Percentiles rank a stretch among this genome's conserved stretches.
Conservation (phyloP, 345 rosid genomes). For the Zanthoxylum bungeanum region DNA sequence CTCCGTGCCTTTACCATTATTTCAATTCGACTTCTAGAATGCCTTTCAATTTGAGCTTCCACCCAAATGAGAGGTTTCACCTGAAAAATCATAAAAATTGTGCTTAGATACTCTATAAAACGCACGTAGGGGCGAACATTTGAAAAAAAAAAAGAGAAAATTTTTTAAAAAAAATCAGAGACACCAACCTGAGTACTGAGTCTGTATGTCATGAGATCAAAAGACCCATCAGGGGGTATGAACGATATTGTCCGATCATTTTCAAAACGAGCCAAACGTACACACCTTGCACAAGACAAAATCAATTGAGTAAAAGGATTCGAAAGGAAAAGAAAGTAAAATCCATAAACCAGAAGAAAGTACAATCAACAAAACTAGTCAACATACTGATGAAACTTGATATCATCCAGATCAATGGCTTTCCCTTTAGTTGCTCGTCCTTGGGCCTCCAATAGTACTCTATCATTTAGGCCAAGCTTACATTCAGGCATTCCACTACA, state of each 20-base stretch:
- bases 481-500: conserved; percentile 87
- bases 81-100: conserved; percentile 29
- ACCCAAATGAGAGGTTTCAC: conserved; percentile 79
- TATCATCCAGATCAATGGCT: conserved; percentile 82
- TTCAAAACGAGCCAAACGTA: conserved; percentile 78
- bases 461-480: conserved; percentile 79
- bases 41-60: conserved; percentile 69
- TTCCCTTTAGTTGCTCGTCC: conserved; percentile 74
- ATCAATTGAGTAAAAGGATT: neutral
- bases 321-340: neutral
- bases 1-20: conserved; percentile 67
- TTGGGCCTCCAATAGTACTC: conserved; percentile 76
- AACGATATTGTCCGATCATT: conserved; percentile 75
- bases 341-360: conserved; percentile 10
- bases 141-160: no score
- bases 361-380: neutral
- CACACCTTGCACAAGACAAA: conserved; percentile 46
- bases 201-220: conserved; percentile 79
- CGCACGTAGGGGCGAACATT: no score
- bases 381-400: conserved; percentile 79
- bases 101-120: neutral
- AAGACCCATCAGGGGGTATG: conserved; percentile 77
- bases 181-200: conserved; percentile 64
- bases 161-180: neutral
- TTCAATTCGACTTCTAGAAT: conserved; percentile 72